Base-by-base conservation (phyloP, 2,329 filamentous ascomycete species). In the Meredithiella fracta region DNA sequence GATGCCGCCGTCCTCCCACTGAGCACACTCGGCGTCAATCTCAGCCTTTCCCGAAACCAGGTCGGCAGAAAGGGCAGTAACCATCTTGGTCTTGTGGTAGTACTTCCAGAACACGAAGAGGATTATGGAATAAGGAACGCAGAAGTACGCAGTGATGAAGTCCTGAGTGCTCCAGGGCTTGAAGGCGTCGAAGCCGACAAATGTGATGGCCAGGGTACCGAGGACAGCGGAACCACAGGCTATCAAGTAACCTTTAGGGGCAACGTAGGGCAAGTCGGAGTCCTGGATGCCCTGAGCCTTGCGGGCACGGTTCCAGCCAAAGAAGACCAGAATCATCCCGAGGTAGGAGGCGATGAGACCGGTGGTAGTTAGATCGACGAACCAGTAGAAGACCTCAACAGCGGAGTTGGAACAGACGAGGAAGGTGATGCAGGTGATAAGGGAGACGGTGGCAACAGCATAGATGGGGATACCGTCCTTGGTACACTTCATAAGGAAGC, bases 71-170 rank as follows among this genome's bases (percentile, higher is more conserved):
- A 73, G 67, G 1, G 78, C 70, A 50, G 69, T 70, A 53, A 75
- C 67, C 59, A 76, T 72, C 60, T 74, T 79, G 0, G 82, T 85
- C 63, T 72, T 73, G 65, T 82, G 78, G 61, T 77, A 57, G 1
- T 84, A 7, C 67, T 88, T 89, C 78, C 82, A 87, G 3, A 72
- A 74, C 2, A 83, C 26, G 63, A 78, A 89, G 8, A 88, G 68
- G 3, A 71, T 63, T 38, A 73, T 62, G 54, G 74, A 75, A 61
- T 77, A 77, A 3, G 72, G 70, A 29, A 78, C 66, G 7, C 69
- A 73, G 62, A 79, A 76, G 64, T 79, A 79, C 15, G 68, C 69
- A 1, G 75, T 74, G 53, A 79, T 61, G 22, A 58, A 58, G 20
- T 40, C 47, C 8, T 72, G 67, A 0, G 69, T 67, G 40, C 65